These are phyloP conservation scores for Laetiporus sulphureus DNA, from an alignment of 1,284 basidiomycete genomes.

Conservation along the genomic window DNA sequence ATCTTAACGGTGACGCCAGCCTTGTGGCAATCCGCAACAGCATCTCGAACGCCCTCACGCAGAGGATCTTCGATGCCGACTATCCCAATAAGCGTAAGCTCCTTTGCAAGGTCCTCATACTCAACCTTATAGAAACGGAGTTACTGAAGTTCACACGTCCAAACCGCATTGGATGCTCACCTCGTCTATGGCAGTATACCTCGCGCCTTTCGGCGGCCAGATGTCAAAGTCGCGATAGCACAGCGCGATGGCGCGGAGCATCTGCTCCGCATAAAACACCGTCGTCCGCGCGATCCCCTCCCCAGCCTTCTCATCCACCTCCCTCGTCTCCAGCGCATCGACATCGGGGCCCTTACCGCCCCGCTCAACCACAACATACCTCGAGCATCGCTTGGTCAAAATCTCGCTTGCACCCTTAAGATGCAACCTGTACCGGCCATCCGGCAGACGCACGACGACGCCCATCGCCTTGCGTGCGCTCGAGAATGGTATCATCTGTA, in stretches of 20 bases:
- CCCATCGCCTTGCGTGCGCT: conserved; percentile 97
- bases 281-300: conserved; percentile 88
- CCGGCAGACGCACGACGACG: conserved; percentile 63
- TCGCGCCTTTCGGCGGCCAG: conserved; percentile 72
- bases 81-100: conserved; percentile 84
- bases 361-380: conserved; percentile 63
- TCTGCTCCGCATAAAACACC: conserved; percentile 96
- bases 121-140: conserved; percentile 44
- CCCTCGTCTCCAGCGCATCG: conserved; percentile 45
- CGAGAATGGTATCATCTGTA: conserved; percentile 94
- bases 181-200: conserved; percentile 45
- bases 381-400: conserved; percentile 68
- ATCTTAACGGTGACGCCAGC: conserved; percentile 98
- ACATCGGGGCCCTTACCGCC: conserved; percentile 21
- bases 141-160: neutral
- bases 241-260: conserved; percentile 86
- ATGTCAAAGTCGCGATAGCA: conserved; percentile 85
- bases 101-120: conserved; percentile 64
- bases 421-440: conserved; percentile 65
- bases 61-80: conserved; percentile 96
- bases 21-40: conserved; percentile 79
- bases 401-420: conserved; percentile 96
- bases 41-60: conserved; percentile 82
- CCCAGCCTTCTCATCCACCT: conserved; percentile 57
- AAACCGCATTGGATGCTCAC: conserved; percentile 24